phyloP scores from a whole-genome alignment of 208 protist species.

The Wallacemonas sp. region DNA sequence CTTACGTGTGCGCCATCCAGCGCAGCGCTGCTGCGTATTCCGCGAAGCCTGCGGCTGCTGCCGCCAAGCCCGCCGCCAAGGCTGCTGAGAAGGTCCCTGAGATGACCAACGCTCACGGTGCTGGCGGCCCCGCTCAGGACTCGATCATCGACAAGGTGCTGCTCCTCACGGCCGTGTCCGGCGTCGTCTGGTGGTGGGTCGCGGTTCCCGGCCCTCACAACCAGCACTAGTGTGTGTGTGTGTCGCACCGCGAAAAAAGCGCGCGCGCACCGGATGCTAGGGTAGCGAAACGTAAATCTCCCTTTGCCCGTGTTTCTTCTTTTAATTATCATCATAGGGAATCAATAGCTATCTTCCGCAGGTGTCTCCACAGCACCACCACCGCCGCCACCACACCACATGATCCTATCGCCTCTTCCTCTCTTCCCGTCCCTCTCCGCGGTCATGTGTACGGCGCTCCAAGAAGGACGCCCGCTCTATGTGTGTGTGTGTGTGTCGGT shows the following conservation, averaged over 20 bases:
- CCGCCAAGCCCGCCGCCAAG: conserved; percentile 22
- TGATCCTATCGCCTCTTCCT: neutral
- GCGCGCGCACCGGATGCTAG: too few species aligned
- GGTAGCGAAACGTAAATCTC: too few species aligned
- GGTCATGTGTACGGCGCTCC: too few species aligned
- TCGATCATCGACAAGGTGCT: conserved; percentile 72
- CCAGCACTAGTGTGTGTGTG: conserved; percentile 85
- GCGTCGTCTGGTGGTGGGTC: conserved; percentile 59
- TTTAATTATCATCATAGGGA: neutral
- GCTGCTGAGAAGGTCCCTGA: conserved; percentile 20
- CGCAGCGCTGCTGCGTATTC: conserved; percentile 23
- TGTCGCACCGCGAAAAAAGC: too few species aligned
- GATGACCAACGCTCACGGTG: conserved; percentile 57
- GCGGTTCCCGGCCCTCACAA: conserved; percentile 60
- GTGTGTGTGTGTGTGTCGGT: too few species aligned
- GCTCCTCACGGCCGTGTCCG: conserved; percentile 34
- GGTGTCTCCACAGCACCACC: neutral
- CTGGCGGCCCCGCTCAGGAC: conserved; percentile 56
- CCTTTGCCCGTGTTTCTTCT: neutral
- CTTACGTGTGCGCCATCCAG: conserved; percentile 31
- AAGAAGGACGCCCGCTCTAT: too few species aligned
- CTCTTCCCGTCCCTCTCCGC: too few species aligned
- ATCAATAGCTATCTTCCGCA: neutral
- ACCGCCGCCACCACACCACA: too few species aligned
- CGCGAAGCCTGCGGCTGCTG: conserved; percentile 13